phyloP scores from a whole-genome alignment of 805 yeast genomes.

The Saturnispora gosingensis region DNA sequence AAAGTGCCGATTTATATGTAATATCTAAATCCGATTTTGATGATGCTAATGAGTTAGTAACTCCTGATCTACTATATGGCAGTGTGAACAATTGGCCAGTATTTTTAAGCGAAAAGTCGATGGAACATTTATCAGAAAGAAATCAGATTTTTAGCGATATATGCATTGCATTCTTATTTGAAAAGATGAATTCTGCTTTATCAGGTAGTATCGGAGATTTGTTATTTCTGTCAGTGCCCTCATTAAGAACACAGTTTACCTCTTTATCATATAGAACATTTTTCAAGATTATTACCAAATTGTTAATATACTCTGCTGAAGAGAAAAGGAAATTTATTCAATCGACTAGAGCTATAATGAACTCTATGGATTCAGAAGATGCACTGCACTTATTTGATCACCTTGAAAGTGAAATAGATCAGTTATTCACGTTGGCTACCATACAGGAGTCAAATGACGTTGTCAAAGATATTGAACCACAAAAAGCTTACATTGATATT shows the following conservation, averaged over 20 bases:
- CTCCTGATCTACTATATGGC: slow-evolving; percentile 44
- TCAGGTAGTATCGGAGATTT: slow-evolving; percentile 30
- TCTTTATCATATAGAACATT: slow-evolving; percentile 65
- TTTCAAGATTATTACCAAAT: slow-evolving; percentile 50
- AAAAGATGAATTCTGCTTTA: slow-evolving; percentile 38
- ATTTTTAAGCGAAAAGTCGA: slow-evolving; percentile 59
- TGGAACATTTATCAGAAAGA: slow-evolving; percentile 24
- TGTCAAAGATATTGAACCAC: slow-evolving; percentile 38
- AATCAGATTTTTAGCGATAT: slow-evolving; percentile 55
- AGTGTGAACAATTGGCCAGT: slow-evolving; percentile 73
- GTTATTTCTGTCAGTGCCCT: slow-evolving; percentile 59
- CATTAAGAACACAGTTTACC: slow-evolving; percentile 57
- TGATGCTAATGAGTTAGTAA: slow-evolving; percentile 9
- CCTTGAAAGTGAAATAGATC: slow-evolving; percentile 6
- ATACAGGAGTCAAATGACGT: slow-evolving; percentile 27
- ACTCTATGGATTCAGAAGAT: slow-evolving; percentile 65
- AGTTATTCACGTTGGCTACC: slow-evolving; percentile 8
- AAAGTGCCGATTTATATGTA: slow-evolving; percentile 65
- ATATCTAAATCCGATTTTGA: slow-evolving; percentile 41
- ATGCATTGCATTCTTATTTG: slow-evolving; percentile 52
- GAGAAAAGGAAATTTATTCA: slow-evolving; percentile 47
- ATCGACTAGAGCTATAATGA: slow-evolving; percentile 52
- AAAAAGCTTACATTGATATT: slow-evolving; percentile 18
- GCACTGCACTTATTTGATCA: slow-evolving; percentile 23
- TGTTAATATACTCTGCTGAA: slow-evolving; percentile 62